Evolutionary conservation across 306 rosid species (phyloP).

Genomic region (Ammopiptanthus mongolicus): DNA sequence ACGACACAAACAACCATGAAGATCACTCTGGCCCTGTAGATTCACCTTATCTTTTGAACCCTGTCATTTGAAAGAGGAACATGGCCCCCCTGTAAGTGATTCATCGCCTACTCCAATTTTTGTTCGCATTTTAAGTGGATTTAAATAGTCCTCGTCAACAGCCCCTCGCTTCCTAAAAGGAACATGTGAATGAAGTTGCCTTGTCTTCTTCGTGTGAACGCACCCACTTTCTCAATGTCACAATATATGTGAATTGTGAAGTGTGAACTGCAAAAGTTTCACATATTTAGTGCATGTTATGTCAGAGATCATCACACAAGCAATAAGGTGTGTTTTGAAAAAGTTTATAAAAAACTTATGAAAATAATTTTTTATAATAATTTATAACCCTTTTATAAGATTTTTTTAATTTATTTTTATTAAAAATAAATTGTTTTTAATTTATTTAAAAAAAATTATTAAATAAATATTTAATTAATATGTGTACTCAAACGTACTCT

Average conservation of each 20-base stretch:
- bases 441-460: no score
- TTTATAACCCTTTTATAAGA: no score
- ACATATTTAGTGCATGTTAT: constrained; percentile 17
- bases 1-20: constrained; percentile 3
- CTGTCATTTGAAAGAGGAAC: constrained; percentile 31
- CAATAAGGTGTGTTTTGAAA: no score
- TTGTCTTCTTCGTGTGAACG: not conserved
- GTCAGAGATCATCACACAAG: constrained; percentile 22
- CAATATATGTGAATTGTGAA: not conserved
- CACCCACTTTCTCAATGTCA: not conserved
- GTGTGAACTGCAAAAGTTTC: not conserved
- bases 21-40: not conserved
- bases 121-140: not conserved
- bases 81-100: not conserved
- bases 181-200: not conserved
- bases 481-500: no score
- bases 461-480: no score
- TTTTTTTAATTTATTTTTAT: no score
- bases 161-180: not conserved
- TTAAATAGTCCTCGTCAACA: not conserved
- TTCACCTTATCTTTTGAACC: constrained; percentile 21
- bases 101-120: constrained; percentile 11
- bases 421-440: no score
- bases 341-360: no score
- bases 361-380: no score